These are phyloP conservation scores for Cudoniella acicularis DNA, from an alignment of 495 filamentous ascomycete genomes.

Conservation along the genomic window DNA sequence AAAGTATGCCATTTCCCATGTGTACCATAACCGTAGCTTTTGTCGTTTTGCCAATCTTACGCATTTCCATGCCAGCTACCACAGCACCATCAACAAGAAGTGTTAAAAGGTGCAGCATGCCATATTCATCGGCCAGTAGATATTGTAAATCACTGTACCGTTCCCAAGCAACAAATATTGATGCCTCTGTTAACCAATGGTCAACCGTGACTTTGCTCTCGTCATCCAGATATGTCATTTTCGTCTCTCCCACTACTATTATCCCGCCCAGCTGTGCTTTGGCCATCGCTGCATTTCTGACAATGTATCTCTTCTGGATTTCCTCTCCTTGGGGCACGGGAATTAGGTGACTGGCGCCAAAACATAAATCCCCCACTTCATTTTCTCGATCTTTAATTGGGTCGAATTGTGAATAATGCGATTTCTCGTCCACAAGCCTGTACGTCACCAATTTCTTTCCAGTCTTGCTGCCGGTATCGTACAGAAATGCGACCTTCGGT, in stretches of 20 bases:
- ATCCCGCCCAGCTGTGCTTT: slow-evolving; percentile 60
- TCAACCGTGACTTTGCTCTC: slow-evolving; percentile 58
- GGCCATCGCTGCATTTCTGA: slow-evolving; percentile 42
- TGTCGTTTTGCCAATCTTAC: slow-evolving; percentile 65
- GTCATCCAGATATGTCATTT: slow-evolving; percentile 77
- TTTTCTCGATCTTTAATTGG: slow-evolving; percentile 43
- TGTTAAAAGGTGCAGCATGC: slow-evolving; percentile 73
- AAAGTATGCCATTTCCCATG: slow-evolving; percentile 69
- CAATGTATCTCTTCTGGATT: slow-evolving; percentile 47
- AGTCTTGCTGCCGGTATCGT: slow-evolving; percentile 69
- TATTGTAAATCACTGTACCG: slow-evolving; percentile 75
- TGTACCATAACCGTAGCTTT: slow-evolving; percentile 75
- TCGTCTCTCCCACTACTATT: slow-evolving; percentile 81
- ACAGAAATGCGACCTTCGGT: slow-evolving; percentile 80
- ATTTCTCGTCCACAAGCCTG: slow-evolving; percentile 49
- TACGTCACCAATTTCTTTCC: slow-evolving; percentile 60
- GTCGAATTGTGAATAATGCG: slow-evolving; percentile 42
- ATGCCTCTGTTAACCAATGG: slow-evolving; percentile 62
- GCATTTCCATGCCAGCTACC: slow-evolving; percentile 63
- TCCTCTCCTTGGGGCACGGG: slow-evolving; percentile 62
- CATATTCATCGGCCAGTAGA: slow-evolving; percentile 87
- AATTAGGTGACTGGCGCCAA: slow-evolving; percentile 77
- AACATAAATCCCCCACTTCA: slow-evolving; percentile 58
- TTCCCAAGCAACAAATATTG: slow-evolving; percentile 85
- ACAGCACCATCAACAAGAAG: slow-evolving; percentile 60